Evolutionary conservation across 2,329 filamentous ascomycete species (phyloP), one percentile per base, ranked within the genome.

Genomic region (Beauveria australis): DNA sequence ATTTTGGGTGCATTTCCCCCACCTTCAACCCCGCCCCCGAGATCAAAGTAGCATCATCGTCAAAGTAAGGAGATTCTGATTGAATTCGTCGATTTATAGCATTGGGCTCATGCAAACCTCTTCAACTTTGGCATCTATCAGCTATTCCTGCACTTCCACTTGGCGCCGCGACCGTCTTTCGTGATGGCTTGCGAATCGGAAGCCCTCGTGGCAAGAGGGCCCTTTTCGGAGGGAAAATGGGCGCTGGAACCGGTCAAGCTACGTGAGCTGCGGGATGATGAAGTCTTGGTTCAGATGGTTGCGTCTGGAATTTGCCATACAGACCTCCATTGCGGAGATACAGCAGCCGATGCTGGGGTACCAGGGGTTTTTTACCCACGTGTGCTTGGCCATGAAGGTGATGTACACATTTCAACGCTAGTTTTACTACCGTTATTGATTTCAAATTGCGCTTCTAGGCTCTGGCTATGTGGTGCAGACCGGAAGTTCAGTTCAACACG

Each of bases 291-390:
- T 3, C 77, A 81, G 47, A 78, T 84, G 61, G 72, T 82, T 1
- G 79, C 81, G 0, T 77, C 77, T 0, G 81, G 81, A 0, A 76
- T 84, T 54, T 84, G 81, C 63, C 81, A 84, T 62, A 81, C 80
- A 0, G 81, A 84, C 63, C 66, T 81, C 10, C 68, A 78, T 30
- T 75, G 80, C 56, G 79, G 76, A 2, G 72, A 75, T 9, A 70
- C 67, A 0, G 43, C 62, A 5, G 62, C 47, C 24, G 61, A 64
- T 14, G 16, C 59, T 10, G 60, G 57, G 3, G 65, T 67, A 1
- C 64, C 64, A 3, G 61, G 49, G 3, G 64, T 65, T 14, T 64
- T 59, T 22, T 66, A 66, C 40, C 65, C 65, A 2, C 61, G 64
- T 12, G 74, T 83, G 1, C 69, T 82, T 18, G 81, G 81, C 3